These are phyloP conservation scores for Fusarium piperis DNA, from an alignment of 2,329 filamentous ascomycete species.

Conservation along the genomic window DNA sequence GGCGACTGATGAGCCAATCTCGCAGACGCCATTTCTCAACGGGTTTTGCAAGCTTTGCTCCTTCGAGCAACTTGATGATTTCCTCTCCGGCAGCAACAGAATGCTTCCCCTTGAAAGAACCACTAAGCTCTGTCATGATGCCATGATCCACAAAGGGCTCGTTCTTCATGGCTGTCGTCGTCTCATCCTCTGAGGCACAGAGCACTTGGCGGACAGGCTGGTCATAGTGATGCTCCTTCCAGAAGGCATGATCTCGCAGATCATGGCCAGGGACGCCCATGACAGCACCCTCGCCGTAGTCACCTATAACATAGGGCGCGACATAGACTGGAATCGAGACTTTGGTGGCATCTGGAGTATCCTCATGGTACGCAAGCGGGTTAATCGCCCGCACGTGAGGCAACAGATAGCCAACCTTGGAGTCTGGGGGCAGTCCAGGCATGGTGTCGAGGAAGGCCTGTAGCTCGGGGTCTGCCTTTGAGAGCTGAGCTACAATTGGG, in stretches of 20 bases:
- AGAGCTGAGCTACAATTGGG: constrained; percentile 71
- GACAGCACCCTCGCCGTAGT: constrained; percentile 87
- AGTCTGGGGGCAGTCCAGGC: constrained; percentile 62
- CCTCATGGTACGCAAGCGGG: constrained; percentile 68
- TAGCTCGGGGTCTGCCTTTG: constrained; percentile 68
- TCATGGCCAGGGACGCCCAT: constrained; percentile 95
- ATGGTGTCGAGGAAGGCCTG: constrained; percentile 75
- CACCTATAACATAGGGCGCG: constrained; percentile 84
- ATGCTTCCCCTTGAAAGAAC: constrained; percentile 69
- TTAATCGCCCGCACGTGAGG: constrained; percentile 70
- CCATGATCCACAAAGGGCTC: constrained; percentile 74
- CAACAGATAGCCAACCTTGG: constrained; percentile 75
- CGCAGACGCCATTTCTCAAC: constrained; percentile 81
- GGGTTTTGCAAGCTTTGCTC: constrained; percentile 66
- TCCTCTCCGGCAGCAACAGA: constrained; percentile 70
- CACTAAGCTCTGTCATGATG: constrained; percentile 72
- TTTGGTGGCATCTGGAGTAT: constrained; percentile 61
- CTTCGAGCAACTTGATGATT: constrained; percentile 67
- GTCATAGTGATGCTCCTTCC: constrained; percentile 73
- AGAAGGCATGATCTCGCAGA: constrained; percentile 80
- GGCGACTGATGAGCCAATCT: constrained; percentile 93
- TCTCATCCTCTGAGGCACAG: constrained; percentile 58
- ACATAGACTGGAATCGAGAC: constrained; percentile 78
- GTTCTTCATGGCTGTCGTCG: constrained; percentile 53
- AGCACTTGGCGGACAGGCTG: constrained; percentile 73